Evolutionary conservation across 2,329 filamentous ascomycete species (phyloP), one percentile per base, ranked within the genome.

Genomic region (Paradendryphiella salina): DNA sequence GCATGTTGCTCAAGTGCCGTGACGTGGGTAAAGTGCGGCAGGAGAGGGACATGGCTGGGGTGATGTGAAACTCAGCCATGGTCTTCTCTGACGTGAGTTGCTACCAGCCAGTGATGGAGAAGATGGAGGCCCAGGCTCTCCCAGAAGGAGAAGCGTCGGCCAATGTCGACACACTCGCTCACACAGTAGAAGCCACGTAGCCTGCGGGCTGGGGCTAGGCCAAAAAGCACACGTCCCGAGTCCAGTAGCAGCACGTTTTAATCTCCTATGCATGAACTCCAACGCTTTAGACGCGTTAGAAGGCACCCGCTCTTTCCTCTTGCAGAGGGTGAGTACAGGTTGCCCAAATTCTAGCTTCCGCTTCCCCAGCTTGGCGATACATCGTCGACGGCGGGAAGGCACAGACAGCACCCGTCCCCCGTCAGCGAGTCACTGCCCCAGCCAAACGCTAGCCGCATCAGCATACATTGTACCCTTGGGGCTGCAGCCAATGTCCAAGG

Each of bases 311-410:
- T 41, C 50, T 36, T 43, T 50, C 53, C 40, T 39, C 20, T 37
- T 50, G 15, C 34, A 41, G 50, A 42, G 11, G 41, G 20, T 15
- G 32, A 33, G 9, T 33, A 28, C 34, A 37, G 20, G 17, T 23
- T 9, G 33, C 26, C 31, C 20, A 15, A 41, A 50, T 50, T 20
- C 23, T 37, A 14, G 31, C 20, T 48, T 54, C 54, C 54, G 54
- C 45, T 48, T 57, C 54, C 54, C 54, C 54, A 46, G 35, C 51
- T 57, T 57, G 51, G 54, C 54, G 47, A 49, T 51, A 45, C 54
- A 46, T 51, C 51, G 48, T 54, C 44, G 47, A 38, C 31, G 14
- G 35, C 52, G 52, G 52, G 48, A 47, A 46, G 34, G 52, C 52
- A 57, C 50, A 41, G 54, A 49, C 41, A 47, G 38, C 38, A 42